Base-by-base conservation (phyloP, 768 basidiomycete species). In the Leccinum obscurum region DNA sequence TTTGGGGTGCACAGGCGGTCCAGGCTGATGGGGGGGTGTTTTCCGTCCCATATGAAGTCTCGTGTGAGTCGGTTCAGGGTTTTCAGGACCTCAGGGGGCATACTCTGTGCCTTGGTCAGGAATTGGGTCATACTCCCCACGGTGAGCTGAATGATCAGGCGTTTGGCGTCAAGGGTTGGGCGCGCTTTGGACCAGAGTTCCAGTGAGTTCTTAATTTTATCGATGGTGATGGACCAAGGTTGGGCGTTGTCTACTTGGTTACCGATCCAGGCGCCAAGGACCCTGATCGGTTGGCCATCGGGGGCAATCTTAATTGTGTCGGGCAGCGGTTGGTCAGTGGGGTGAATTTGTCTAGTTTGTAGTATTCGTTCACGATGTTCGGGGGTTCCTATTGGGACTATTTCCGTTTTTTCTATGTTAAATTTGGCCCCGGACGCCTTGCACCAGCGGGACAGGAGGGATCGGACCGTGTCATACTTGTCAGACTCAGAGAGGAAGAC, bases 401-500 rank as follows among this genome's bases (percentile, higher is more conserved):
- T 62, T 17, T 72, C 60, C 0, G 69, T 72, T 26, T 72, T 72
- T 7, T 26, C 44, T 0, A 66, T 4, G 39, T 72, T 72, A 6
- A 72, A 70, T 32, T 69, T 72, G 0, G 65, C 68, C 0, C 64
- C 60, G 0, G 69, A 66, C 0, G 59, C 61, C 0, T 0, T 15
- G 10, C 64, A 83, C 81, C 81, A 83, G 2, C 20, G 44, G 0
- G 70, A 30, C 0, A 81, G 77, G 3, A 81, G 69, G 0, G 17
- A 9, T 20, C 20, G n/a, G 7, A 46, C 17, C 3, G 44, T n/a
- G 14, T 24, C 24, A 24, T 46, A 46, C 9, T 8, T 20, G 7
- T 44, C 41, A 6, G 41, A n/a, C 6, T 44, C 41, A 2, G 41
- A 44, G 24, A 24, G 24, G 24, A 24, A 24, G 24, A 24, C 24